phyloP scores from a whole-genome alignment of 148 eudicot species.

The Selenicereus undatus region DNA sequence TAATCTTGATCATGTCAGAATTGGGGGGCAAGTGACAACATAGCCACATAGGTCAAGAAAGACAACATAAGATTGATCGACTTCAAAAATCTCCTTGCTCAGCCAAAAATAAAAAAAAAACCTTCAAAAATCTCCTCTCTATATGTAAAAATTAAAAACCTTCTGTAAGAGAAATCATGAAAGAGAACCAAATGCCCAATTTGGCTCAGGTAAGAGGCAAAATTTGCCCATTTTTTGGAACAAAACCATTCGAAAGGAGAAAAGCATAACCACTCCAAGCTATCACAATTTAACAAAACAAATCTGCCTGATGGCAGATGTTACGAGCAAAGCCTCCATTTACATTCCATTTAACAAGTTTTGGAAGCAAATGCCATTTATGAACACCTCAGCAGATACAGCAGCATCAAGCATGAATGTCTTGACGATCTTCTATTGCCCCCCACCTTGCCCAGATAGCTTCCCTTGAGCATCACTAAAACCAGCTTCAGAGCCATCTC shows the following conservation, averaged over 20 bases:
- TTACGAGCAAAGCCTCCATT: constrained; percentile 9
- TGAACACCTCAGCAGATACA: neutral
- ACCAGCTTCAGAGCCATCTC: constrained; percentile 38
- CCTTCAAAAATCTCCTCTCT: neutral
- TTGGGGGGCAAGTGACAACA: neutral
- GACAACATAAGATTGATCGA: neutral
- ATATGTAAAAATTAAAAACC: neutral
- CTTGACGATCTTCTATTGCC: constrained; percentile 11
- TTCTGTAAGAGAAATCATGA: neutral
- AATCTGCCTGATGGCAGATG: constrained; percentile 5
- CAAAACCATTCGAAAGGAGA: constrained; percentile 10
- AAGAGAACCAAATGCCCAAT: neutral
- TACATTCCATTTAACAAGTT: constrained; percentile 17
- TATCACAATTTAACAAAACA: constrained; percentile 4
- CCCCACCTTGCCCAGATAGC: constrained; percentile 9
- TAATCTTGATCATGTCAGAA: neutral
- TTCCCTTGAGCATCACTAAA: constrained; percentile 32
- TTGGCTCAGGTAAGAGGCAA: constrained; percentile 5
- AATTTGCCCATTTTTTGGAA: neutral
- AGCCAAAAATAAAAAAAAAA: too few species aligned
- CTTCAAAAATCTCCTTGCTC: neutral
- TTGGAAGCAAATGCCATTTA: constrained; percentile 11
- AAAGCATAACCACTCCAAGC: neutral
- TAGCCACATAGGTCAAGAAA: neutral
- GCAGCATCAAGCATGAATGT: neutral